These are phyloP conservation scores for Diospyros kaki DNA, from an alignment of 148 eudicot genomes.

Conservation along the genomic window DNA sequence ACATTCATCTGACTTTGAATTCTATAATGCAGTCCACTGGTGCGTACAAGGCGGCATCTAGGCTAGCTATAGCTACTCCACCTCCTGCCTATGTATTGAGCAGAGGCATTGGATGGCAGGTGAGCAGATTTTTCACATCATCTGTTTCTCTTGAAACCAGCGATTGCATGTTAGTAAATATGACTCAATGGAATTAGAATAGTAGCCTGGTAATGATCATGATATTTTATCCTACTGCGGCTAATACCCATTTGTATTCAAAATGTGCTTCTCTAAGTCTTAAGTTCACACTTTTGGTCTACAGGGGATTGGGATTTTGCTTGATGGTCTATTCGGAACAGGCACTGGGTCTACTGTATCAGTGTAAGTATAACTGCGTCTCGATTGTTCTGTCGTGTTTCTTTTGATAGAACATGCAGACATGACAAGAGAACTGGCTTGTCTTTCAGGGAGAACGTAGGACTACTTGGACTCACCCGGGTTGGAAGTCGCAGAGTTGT, in stretches of 20 bases:
- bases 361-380: slow-evolving; percentile 52
- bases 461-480: slow-evolving; percentile 91
- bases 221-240: not conserved
- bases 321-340: slow-evolving; percentile 93
- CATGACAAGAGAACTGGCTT: slow-evolving; percentile 7
- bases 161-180: not conserved
- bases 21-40: slow-evolving; percentile 73
- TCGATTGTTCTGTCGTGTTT: not conserved
- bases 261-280: not conserved
- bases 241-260: not conserved
- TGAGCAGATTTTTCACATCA: slow-evolving; percentile 17
- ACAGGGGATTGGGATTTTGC: slow-evolving; percentile 89
- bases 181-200: not conserved
- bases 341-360: slow-evolving; percentile 88
- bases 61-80: slow-evolving; percentile 98
- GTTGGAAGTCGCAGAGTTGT: slow-evolving; percentile 99
- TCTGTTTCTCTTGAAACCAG: not conserved
- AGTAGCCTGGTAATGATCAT: not conserved
- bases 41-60: slow-evolving; percentile 96
- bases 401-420: not conserved
- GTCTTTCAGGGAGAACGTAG: slow-evolving; percentile 83
- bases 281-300: not conserved
- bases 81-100: slow-evolving; percentile 99
- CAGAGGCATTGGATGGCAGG: slow-evolving; percentile 99
- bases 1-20: not conserved